Evolutionary conservation across 2,329 filamentous ascomycete species (phyloP).

Genomic region (Penicillium brasilianum): DNA sequence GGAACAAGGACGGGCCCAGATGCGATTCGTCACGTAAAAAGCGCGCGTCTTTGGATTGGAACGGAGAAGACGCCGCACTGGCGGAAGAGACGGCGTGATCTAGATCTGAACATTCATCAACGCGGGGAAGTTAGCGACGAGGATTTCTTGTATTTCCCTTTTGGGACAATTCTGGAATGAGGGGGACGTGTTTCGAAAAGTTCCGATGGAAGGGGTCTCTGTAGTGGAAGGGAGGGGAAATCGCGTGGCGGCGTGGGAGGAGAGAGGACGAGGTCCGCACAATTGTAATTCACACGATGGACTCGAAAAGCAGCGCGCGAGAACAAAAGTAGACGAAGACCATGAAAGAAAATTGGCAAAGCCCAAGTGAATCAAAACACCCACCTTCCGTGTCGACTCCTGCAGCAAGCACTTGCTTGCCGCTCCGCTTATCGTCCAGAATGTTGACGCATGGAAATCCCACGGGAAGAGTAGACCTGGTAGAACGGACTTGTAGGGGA

Average conservation of each 20-base stretch:
- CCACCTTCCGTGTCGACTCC: slow-evolving; percentile 53
- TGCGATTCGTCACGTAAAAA: slow-evolving; percentile 38
- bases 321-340: slow-evolving; percentile 7
- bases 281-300: slow-evolving; percentile 14
- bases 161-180: slow-evolving; percentile 9
- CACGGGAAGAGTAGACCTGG: slow-evolving; percentile 37
- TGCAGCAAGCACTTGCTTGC: slow-evolving; percentile 56
- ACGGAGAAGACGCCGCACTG: slow-evolving; percentile 44
- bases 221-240: slow-evolving; percentile 7
- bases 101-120: slow-evolving; percentile 40
- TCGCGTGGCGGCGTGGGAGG: slow-evolving; percentile 25
- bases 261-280: not conserved
- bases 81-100: slow-evolving; percentile 44
- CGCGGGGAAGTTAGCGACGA: slow-evolving; percentile 14
- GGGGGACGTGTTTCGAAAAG: slow-evolving; percentile 13
- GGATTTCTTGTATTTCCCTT: not conserved
- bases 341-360: slow-evolving; percentile 11
- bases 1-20: slow-evolving; percentile 38
- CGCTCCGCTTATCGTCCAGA: slow-evolving; percentile 51
- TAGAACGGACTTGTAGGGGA: slow-evolving; percentile 28
- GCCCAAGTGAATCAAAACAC: slow-evolving; percentile 29
- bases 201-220: slow-evolving; percentile 9
- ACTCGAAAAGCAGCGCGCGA: not conserved
- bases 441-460: slow-evolving; percentile 54
- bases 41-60: slow-evolving; percentile 35